Percentiles rank a stretch among this genome's conserved stretches.
Evolutionary conservation across 768 basidiomycete species (phyloP).

Genomic region (Exidia glandulosa): DNA sequence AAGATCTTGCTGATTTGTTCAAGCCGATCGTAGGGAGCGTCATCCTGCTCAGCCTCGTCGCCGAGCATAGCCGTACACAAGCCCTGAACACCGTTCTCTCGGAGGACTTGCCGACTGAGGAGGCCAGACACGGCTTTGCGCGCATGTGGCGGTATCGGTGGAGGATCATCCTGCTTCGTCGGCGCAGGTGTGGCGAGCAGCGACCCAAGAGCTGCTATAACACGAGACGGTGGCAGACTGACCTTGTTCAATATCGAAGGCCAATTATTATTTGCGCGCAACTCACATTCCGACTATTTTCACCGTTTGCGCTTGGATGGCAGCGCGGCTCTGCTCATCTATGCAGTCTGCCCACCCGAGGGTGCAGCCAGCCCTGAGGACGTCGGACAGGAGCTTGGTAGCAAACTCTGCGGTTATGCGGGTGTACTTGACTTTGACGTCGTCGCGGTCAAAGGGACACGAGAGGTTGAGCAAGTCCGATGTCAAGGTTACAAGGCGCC

Average conservation of each 20-base stretch:
- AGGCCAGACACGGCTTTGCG: constrained; percentile 49
- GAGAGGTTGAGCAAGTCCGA: constrained; percentile 35
- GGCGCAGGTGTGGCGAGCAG: constrained; percentile 35
- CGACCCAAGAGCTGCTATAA: constrained; percentile 52
- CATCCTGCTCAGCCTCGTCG: constrained; percentile 41
- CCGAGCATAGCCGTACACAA: constrained; percentile 61
- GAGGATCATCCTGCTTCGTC: not conserved
- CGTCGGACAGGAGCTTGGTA: constrained; percentile 43
- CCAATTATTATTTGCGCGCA: constrained; percentile 2
- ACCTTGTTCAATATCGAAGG: not conserved
- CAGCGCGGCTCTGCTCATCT: constrained; percentile 37
- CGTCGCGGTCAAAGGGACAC: constrained; percentile 43
- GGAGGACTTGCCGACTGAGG: constrained; percentile 58
- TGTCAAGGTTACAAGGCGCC: constrained; percentile 31
- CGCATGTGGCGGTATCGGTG: constrained; percentile 36
- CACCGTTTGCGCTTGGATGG: constrained; percentile 51
- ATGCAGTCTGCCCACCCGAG: constrained; percentile 67
- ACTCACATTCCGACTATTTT: constrained; percentile 26
- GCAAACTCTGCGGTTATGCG: constrained; percentile 49
- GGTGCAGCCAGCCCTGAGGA: constrained; percentile 48
- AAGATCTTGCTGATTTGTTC: constrained; percentile 61
- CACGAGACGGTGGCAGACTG: constrained; percentile 56
- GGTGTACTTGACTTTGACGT: constrained; percentile 30
- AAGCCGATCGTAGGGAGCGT: constrained; percentile 54
- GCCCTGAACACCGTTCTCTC: constrained; percentile 58